Percentiles rank a stretch among this genome's conserved stretches.
phyloP scores from a whole-genome alignment of 768 basidiomycete genomes.

The Trametes gibbosa region DNA sequence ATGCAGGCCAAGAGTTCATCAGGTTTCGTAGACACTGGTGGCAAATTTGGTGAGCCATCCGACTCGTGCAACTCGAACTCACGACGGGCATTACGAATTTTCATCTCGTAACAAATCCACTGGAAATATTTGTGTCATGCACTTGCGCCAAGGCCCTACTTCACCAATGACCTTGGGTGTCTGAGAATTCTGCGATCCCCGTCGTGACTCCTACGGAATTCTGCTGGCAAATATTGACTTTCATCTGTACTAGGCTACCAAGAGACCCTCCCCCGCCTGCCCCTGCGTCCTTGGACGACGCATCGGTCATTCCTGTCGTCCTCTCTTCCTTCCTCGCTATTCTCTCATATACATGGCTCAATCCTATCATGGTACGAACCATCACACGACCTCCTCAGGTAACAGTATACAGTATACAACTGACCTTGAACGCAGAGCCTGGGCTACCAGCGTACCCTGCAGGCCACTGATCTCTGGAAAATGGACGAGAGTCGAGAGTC shows the following conservation, averaged over 20 bases:
- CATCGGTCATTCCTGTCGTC: slow-evolving; percentile 56
- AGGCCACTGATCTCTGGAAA: slow-evolving; percentile 74
- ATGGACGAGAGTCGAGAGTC: slow-evolving; percentile 51
- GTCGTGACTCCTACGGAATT: not conserved
- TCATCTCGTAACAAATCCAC: too few species aligned
- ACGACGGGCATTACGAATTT: too few species aligned
- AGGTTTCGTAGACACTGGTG: slow-evolving; percentile 49
- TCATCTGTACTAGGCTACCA: slow-evolving; percentile 46
- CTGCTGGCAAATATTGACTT: not conserved
- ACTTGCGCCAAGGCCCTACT: too few species aligned
- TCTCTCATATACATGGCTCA: slow-evolving; percentile 67
- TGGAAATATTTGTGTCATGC: too few species aligned
- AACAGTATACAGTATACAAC: not conserved
- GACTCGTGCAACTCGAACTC: too few species aligned
- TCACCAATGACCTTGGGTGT: too few species aligned
- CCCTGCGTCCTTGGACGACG: slow-evolving; percentile 53
- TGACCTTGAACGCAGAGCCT: slow-evolving; percentile 39
- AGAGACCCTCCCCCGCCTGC: slow-evolving; percentile 56
- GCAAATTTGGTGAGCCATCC: slow-evolving; percentile 46
- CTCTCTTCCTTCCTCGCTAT: slow-evolving; percentile 56
- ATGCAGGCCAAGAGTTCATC: slow-evolving; percentile 31
- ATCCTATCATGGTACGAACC: slow-evolving; percentile 49
- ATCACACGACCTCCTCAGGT: not conserved
- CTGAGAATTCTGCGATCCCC: too few species aligned
- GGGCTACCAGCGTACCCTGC: slow-evolving; percentile 71